Base-by-base conservation (phyloP, 768 basidiomycete genomes). In the Macrolepiota fuliginosa region DNA sequence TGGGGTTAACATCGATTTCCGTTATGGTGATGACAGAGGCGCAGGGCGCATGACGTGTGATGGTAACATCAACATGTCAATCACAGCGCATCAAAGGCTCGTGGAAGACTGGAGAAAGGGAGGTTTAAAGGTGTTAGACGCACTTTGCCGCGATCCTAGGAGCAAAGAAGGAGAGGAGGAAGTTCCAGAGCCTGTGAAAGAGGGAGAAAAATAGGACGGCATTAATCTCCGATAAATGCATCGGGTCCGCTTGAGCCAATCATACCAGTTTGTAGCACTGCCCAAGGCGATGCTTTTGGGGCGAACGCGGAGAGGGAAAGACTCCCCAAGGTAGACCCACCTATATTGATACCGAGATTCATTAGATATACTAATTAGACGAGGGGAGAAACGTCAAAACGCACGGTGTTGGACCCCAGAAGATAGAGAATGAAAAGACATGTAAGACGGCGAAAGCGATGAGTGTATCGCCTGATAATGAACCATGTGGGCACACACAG, bases 361-460 rank as follows among this genome's bases (percentile, higher is more conserved):
- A 9, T 24, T 39, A 54, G 17, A 36, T 29, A 15, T 12, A 35
- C 25, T n/a, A n/a, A n/a, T n/a, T n/a, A 24, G 32, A 19, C 13
- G 51, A 35, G 25, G 22, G 39, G 25, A 22, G 49, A 39, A 27
- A 13, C 29, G 39, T 3, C 4, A 10, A n/a, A 32, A 71, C 79
- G 59, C 66, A 80, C 65, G 88, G 88, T 36, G 83, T 87, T 6
- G 88, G 87, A 12, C 89, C 90, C 89, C 89, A 92, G 75, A 89
- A 91, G 62, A 87, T 81, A 1, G 83, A 84, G 71, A 82, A 92
- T 10, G 82, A 81, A 66, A 87, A 84, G 27, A 92, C 88, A 55
- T 92, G 90, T 25, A 91, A 72, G n/a, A 92, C 82, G 0, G 88
- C 91, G 66, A 92, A 91, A 0, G 89, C 81, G 63, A 93, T 90